These are phyloP conservation scores for Urostyla sp. DNA, from an alignment of 73 alveolate genomes.

Conservation along the genomic window DNA sequence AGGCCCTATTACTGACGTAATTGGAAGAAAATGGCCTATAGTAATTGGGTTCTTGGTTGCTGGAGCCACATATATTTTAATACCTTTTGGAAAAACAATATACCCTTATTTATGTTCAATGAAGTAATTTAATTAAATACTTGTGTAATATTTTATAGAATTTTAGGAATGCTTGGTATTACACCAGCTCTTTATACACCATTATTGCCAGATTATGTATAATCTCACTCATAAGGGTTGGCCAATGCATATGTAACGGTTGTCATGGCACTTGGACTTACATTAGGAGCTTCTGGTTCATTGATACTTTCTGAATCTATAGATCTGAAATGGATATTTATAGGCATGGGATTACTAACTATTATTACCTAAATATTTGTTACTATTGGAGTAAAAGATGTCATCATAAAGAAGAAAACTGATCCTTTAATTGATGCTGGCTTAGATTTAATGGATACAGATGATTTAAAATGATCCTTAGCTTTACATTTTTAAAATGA, in stretches of 20 bases:
- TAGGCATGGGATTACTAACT: slow-evolving; percentile 18
- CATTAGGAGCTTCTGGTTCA: slow-evolving; percentile 1
- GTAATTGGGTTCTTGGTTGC: slow-evolving; percentile 32
- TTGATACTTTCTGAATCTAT: not conserved
- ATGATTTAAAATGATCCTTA: no score
- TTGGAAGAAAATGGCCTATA: slow-evolving; percentile 47
- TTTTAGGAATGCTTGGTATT: slow-evolving; percentile 22
- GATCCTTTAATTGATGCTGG: no score
- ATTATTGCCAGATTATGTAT: slow-evolving; percentile 42
- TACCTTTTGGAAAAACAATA: not conserved
- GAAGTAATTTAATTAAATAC: no score
- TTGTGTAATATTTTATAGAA: no score
- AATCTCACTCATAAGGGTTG: slow-evolving; percentile 22
- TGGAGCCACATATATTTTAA: not conserved
- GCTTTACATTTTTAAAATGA: no score
- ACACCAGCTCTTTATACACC: slow-evolving; percentile 46
- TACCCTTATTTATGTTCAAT: slow-evolving; percentile 6
- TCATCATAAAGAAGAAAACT: no score
- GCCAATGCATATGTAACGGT: slow-evolving; percentile 46
- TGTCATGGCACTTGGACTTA: no score
- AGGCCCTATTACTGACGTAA: slow-evolving; percentile 23
- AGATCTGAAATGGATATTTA: slow-evolving; percentile 46
- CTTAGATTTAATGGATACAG: no score
- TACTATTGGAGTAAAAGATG: slow-evolving; percentile 21
- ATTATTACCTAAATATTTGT: not conserved